Evolutionary conservation across 805 yeast genomes (phyloP).

Genomic region (Zygoascus biomembranicola): DNA sequence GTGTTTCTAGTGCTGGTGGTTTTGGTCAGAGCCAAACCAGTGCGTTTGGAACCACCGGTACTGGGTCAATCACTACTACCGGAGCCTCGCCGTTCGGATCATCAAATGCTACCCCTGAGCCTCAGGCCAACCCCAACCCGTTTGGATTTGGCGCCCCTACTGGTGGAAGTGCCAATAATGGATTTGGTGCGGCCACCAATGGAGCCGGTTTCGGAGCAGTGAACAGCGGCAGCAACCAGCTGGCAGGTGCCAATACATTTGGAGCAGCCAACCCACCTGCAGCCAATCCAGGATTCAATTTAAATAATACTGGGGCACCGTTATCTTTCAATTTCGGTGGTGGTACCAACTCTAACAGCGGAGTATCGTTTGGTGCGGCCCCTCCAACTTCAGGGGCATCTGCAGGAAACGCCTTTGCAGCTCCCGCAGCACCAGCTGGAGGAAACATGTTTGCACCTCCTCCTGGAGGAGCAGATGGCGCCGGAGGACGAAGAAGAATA

Average conservation of each 20-base stretch:
- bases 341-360: neutral
- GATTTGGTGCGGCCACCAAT: neutral
- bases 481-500: neutral
- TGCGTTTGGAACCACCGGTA: neutral
- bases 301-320: neutral
- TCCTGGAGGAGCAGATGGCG: neutral
- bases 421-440: neutral
- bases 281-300: neutral
- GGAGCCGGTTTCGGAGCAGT: neutral
- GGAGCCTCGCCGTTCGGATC: neutral
- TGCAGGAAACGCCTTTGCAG: neutral
- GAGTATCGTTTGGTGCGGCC: neutral
- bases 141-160: neutral
- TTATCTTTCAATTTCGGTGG: neutral
- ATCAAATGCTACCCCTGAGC: neutral
- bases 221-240: neutral
- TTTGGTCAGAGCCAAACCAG: neutral
- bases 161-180: neutral
- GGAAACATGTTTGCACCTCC: constrained; percentile 3
- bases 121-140: neutral
- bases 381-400: neutral
- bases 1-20: neutral
- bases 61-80: neutral
- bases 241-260: neutral
- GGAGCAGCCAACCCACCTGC: neutral